Percentiles rank a stretch among this genome's conserved stretches.
Conservation (phyloP, 495 filamentous ascomycete genomes). For the Bryoglossum gracile region DNA sequence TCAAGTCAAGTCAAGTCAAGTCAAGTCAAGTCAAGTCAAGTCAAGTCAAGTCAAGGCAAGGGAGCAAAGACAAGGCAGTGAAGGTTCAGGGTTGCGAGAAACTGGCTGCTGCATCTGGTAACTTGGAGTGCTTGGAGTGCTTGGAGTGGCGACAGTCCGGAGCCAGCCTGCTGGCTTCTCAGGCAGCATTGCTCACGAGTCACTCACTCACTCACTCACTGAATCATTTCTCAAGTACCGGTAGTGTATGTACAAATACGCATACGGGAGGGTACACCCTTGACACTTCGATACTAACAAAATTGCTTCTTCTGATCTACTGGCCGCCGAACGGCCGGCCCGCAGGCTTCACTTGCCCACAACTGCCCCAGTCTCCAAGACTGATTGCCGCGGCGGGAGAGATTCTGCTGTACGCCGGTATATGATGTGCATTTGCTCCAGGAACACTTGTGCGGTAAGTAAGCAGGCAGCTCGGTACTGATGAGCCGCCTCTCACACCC, state of each 20-base stretch:
- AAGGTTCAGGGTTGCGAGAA: not conserved
- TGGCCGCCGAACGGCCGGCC: not conserved
- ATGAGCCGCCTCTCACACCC: slow-evolving; percentile 15
- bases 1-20: too few species aligned
- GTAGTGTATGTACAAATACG: too few species aligned
- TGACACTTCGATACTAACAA: too few species aligned
- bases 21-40: too few species aligned
- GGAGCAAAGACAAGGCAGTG: not conserved
- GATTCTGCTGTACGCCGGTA: slow-evolving; percentile 20
- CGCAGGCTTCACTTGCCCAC: not conserved
- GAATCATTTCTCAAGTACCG: too few species aligned
- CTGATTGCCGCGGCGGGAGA: slow-evolving; percentile 13
- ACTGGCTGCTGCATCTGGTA: too few species aligned
- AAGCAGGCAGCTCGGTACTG: slow-evolving; percentile 24
- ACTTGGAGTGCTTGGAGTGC: too few species aligned
- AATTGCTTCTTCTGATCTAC: not conserved
- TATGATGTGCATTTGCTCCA: slow-evolving; percentile 24
- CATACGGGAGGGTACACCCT: too few species aligned
- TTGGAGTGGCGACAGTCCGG: too few species aligned
- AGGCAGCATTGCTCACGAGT: too few species aligned
- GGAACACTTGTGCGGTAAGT: slow-evolving; percentile 12
- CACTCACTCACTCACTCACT: too few species aligned
- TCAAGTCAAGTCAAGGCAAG: not conserved
- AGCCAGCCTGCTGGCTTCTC: too few species aligned
- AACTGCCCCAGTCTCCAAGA: not conserved